phyloP scores from a whole-genome alignment of 1,284 basidiomycete genomes.

The Apiotrichum veenhuisii region DNA sequence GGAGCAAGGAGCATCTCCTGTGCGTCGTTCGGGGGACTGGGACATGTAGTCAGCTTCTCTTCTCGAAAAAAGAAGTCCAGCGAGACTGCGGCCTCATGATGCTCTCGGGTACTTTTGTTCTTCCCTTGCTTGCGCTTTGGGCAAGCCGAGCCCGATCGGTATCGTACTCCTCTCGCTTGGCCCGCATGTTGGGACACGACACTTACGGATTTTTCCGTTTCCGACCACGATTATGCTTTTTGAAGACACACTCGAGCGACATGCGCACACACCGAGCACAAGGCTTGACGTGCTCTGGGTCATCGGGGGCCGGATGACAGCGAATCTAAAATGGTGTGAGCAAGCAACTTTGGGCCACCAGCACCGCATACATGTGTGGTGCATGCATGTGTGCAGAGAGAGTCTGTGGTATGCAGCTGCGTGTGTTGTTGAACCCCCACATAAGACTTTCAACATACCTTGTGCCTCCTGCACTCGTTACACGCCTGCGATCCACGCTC shows the following conservation, averaged over 20 bases:
- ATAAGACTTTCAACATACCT: conserved; percentile 24
- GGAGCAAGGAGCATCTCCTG: conserved; percentile 7
- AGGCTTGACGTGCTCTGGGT: conserved; percentile 29
- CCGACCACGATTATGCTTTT: conserved; percentile 33
- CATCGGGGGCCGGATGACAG: conserved; percentile 33
- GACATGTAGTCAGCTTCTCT: neutral
- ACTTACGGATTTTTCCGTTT: conserved; percentile 34
- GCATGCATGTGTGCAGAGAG: too few species aligned
- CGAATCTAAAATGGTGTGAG: conserved; percentile 24
- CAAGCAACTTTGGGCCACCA: neutral
- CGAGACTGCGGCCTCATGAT: neutral
- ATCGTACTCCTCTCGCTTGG: neutral
- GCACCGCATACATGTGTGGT: too few species aligned
- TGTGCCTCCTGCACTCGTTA: conserved; percentile 35
- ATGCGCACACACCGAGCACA: conserved; percentile 32
- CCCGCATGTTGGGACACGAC: neutral
- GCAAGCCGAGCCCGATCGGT: neutral
- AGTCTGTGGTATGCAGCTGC: too few species aligned
- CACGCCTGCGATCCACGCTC: conserved; percentile 33
- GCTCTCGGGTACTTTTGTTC: neutral
- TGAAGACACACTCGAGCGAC: conserved; percentile 31
- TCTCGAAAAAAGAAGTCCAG: too few species aligned
- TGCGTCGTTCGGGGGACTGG: conserved; percentile 1
- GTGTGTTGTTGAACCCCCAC: too few species aligned
- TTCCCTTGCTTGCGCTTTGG: neutral